These are phyloP conservation scores for Trichoderma sp. DNA, from an alignment of 2,329 filamentous ascomycete genomes.

Conservation along the genomic window DNA sequence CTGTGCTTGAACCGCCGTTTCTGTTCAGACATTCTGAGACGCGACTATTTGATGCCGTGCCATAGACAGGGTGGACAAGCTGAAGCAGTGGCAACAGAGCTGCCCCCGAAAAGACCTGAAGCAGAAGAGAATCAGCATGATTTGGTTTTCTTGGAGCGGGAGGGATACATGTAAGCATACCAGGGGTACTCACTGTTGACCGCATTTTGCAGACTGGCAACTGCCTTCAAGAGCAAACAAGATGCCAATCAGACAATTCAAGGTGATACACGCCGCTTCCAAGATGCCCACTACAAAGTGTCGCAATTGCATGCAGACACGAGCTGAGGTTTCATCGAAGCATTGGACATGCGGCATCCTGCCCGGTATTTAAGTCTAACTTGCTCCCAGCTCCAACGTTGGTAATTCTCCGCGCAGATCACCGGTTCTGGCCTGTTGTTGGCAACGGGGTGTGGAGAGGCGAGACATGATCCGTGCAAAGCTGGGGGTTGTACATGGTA, in stretches of 20 bases:
- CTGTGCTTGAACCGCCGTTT: background rate
- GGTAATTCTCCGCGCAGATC: slow-evolving; percentile 13
- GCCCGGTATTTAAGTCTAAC: slow-evolving; percentile 7
- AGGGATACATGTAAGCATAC: background rate
- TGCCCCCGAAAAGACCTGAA: background rate
- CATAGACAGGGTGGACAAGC: background rate
- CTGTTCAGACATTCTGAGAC: background rate
- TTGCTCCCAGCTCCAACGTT: background rate
- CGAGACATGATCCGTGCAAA: background rate
- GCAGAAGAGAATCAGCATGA: background rate
- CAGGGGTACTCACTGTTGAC: background rate
- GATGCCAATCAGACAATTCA: background rate
- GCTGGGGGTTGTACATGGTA: slow-evolving; percentile 11
- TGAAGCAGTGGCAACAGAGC: slow-evolving; percentile 9
- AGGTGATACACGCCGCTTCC: background rate
- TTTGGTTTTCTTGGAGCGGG: background rate
- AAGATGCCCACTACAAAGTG: background rate
- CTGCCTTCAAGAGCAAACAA: background rate
- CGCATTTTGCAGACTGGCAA: slow-evolving; percentile 7
- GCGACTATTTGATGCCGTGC: background rate
- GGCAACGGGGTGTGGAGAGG: background rate
- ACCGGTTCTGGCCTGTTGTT: background rate
- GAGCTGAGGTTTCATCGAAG: slow-evolving; percentile 8
- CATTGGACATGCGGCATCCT: slow-evolving; percentile 1
- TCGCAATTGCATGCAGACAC: slow-evolving; percentile 6